A percentile compares a stretch with the other conserved stretches of the same genome.
Conservation (phyloP, 2,329 filamentous ascomycete species). For the Colletotrichum eremochloae region DNA sequence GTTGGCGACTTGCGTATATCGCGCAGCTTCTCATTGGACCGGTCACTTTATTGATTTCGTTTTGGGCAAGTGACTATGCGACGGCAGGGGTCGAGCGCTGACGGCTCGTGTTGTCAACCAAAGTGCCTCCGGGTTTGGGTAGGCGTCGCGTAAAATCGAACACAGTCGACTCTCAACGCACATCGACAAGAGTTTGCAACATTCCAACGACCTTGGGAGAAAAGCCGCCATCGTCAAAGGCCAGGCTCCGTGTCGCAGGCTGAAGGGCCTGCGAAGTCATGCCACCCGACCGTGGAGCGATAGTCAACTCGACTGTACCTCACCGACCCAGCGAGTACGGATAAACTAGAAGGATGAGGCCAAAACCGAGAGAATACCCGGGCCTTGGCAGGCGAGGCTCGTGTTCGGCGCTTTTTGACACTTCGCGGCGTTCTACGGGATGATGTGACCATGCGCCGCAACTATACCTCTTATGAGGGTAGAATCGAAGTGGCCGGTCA, state of each 20-base stretch:
- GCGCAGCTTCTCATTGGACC: conserved; percentile 33
- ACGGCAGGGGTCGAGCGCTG: conserved; percentile 20
- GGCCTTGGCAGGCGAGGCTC: not conserved
- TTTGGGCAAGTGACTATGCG: conserved; percentile 36
- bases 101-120: conserved; percentile 33
- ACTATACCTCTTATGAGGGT: conserved; percentile 16
- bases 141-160: not conserved
- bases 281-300: not conserved
- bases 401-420: conserved; percentile 27
- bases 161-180: not conserved
- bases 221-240: not conserved
- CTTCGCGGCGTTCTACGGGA: conserved; percentile 13
- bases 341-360: not conserved
- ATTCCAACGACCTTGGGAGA: not conserved
- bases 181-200: not conserved
- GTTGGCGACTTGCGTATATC: conserved; percentile 4
- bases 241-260: conserved; percentile 9
- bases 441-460: conserved; percentile 18
- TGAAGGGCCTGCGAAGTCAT: not conserved
- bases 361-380: not conserved
- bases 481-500: conserved; percentile 11
- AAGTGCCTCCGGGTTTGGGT: not conserved
- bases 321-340: not conserved
- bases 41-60: conserved; percentile 34
- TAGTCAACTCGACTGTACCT: not conserved